Conservation (phyloP, 306 rosid species). For the Ochetophila trinervis region DNA sequence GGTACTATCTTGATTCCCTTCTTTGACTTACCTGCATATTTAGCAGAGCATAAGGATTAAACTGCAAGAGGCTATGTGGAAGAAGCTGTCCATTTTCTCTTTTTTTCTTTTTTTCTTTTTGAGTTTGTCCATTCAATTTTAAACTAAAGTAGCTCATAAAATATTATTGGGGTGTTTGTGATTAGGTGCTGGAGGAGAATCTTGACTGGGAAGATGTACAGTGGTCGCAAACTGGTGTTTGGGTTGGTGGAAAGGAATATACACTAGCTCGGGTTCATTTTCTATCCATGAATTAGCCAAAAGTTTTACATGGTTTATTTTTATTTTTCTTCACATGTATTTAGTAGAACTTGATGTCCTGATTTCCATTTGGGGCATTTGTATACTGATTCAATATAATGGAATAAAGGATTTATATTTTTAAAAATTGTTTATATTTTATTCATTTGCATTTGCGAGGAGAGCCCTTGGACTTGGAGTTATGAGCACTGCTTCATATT, state of each 20-base stretch:
- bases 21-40: background rate
- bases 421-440: background rate
- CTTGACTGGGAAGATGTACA: conserved; percentile 97
- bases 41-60: background rate
- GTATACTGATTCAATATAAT: background rate
- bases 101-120: background rate
- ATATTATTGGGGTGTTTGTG: background rate
- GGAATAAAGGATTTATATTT: background rate
- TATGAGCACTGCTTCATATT: too few relatives aligned
- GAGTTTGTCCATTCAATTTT: background rate
- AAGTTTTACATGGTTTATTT: background rate
- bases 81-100: conserved; percentile 6
- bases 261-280: conserved; percentile 93
- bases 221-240: conserved; percentile 97
- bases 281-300: conserved; percentile 57
- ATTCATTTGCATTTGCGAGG: background rate
- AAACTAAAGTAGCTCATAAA: background rate
- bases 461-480: background rate
- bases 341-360: conserved; percentile 1
- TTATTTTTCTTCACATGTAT: background rate
- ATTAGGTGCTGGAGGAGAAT: conserved; percentile 82
- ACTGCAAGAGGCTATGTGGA: too few relatives aligned
- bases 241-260: conserved; percentile 92
- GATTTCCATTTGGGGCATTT: background rate
- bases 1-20: conserved; percentile 38